Base-by-base conservation (phyloP, 225 moss, liverwort and hornwort genomes). In the Anthoceros angustus region DNA sequence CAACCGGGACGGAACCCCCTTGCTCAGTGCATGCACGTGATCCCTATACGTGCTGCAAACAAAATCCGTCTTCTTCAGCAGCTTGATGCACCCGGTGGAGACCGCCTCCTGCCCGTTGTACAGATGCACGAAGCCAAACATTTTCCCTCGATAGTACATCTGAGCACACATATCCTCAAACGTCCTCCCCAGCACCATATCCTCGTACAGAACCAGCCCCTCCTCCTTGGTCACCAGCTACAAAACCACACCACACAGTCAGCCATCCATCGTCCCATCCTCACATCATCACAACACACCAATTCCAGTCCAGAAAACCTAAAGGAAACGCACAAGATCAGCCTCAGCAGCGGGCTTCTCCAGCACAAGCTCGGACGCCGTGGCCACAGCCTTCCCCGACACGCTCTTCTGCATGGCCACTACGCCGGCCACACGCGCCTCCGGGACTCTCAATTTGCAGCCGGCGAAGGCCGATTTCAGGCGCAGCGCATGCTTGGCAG, bases 141-240 rank as follows among this genome's bases (percentile, higher is more conserved):
- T 55, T 23, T 55, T 55, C 1, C 55, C 55, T 11, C 55, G 18
- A 23, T 55, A 55, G 14, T 55, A 55, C 55, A 55, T 55, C 55
- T 55, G 55, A 18, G 55, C 55, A 20, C 55, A 55, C 55, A 55
- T 55, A 23, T 55, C 55, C 55, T 55, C 55, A 23, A 55, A 55
- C 55, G 55, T 55, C 55, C 55, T 55, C 23, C 55, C 55, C 55
- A 55, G 55, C 55, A 55, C 55, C 55, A 55, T 55, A 20, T 55
- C 55, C 55, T 55, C 55, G 55, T 55, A 55, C 55, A 55, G 14
- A 55, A 55, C 23, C n/a, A 55, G 55, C 55, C 55, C 55, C 23
- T 55, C 55, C 15, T 55, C 55, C 15, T 23, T 55, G 1, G 55
- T 55, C 55, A 55, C 55, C 55, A 55, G 55, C 55, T 55, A n/a